A percentile compares a stretch with the other conserved stretches of the same genome.
These are phyloP conservation scores for Isatis tinctoria DNA, from an alignment of 345 rosid species.

Conservation along the genomic window DNA sequence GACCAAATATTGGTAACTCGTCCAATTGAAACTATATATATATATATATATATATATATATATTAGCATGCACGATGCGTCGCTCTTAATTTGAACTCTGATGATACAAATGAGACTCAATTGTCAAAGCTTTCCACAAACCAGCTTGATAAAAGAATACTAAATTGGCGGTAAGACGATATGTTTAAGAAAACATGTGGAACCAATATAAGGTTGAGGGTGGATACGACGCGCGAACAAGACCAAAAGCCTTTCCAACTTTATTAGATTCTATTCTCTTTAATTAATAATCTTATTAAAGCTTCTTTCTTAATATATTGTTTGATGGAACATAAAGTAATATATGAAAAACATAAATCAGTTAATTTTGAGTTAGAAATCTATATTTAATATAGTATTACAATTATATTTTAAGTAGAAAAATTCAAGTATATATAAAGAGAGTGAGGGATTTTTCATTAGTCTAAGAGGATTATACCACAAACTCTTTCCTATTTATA, in stretches of 20 bases:
- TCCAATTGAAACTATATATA: not conserved
- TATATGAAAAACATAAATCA: too few species aligned
- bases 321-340: not conserved
- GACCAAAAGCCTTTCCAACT: not conserved
- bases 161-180: not conserved
- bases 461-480: too few species aligned
- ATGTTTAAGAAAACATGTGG: not conserved
- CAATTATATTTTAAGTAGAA: not conserved
- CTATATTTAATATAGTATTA: not conserved
- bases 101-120: not conserved
- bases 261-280: not conserved
- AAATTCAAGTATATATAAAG: not conserved
- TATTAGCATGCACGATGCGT: too few species aligned
- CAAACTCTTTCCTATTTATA: too few species aligned
- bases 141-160: not conserved
- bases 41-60: too few species aligned
- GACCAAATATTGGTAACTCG: not conserved
- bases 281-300: not conserved
- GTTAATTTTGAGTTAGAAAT: too few species aligned
- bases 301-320: not conserved
- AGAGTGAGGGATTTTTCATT: too few species aligned
- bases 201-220: not conserved
- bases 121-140: not conserved
- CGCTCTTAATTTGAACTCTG: not conserved
- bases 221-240: slow-evolving; percentile 1